A percentile compares a stretch with the other conserved stretches of the same genome.
phyloP scores from a whole-genome alignment of 305 asterid genomes.

The Fraxinus xanthoxyloides region DNA sequence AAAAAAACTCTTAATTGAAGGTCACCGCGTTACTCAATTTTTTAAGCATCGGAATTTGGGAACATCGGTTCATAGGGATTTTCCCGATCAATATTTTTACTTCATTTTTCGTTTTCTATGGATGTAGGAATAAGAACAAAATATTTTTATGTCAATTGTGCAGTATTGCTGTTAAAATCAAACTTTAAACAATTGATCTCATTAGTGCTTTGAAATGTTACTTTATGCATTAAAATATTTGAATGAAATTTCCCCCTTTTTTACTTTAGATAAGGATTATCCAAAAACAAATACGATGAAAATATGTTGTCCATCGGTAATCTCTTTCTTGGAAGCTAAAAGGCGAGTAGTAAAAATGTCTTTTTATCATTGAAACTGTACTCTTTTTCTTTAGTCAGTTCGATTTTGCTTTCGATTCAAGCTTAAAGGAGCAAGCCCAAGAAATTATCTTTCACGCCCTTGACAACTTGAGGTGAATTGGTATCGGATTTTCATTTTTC shows the following conservation, averaged over 20 bases:
- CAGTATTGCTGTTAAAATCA: neutral
- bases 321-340: neutral
- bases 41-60: neutral
- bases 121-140: neutral
- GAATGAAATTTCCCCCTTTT: neutral
- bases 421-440: neutral
- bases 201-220: neutral
- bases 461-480: neutral
- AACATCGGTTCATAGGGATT: neutral
- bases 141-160: neutral
- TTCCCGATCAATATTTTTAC: neutral
- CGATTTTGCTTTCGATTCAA: neutral
- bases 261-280: neutral
- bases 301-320: neutral
- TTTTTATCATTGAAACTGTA: neutral
- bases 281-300: neutral
- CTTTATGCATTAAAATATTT: neutral
- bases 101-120: neutral
- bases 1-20: too few relatives aligned
- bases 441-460: neutral
- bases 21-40: neutral
- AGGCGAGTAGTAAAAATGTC: neutral
- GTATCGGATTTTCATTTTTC: neutral
- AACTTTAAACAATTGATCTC: neutral
- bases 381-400: neutral